These are phyloP conservation scores for Chrysoporthe austroafricana DNA, from an alignment of 2,329 filamentous ascomycete genomes.

Conservation along the genomic window DNA sequence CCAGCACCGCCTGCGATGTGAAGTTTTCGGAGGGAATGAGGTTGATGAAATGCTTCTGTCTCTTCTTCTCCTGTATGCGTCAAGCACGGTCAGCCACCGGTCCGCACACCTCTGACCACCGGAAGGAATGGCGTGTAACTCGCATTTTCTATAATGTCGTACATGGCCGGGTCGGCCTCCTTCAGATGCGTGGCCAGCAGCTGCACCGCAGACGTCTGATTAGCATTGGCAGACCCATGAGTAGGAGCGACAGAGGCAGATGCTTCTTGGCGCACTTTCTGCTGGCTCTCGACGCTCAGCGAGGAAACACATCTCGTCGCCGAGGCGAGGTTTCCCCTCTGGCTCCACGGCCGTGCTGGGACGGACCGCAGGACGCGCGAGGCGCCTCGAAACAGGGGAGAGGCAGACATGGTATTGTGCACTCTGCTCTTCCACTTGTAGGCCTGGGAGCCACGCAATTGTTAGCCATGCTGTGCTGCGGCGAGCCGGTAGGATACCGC, in stretches of 20 bases:
- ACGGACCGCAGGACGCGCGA: slow-evolving; percentile 49
- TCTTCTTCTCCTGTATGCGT: slow-evolving; percentile 78
- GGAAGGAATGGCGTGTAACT: slow-evolving; percentile 28
- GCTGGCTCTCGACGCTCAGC: slow-evolving; percentile 58
- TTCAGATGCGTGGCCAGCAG: slow-evolving; percentile 78
- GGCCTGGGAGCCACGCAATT: slow-evolving; percentile 9
- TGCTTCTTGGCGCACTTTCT: slow-evolving; percentile 52
- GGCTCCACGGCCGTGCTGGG: slow-evolving; percentile 38
- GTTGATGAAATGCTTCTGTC: slow-evolving; percentile 99
- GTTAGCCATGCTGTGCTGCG: neutral
- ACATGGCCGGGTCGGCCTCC: slow-evolving; percentile 84
- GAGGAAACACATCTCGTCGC: slow-evolving; percentile 48
- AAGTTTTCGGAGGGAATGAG: slow-evolving; percentile 96
- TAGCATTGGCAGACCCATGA: slow-evolving; percentile 24
- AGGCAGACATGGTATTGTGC: slow-evolving; percentile 48
- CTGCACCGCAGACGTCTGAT: slow-evolving; percentile 48
- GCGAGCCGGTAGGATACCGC: neutral
- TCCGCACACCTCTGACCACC: neutral
- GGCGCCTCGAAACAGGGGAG: slow-evolving; percentile 50
- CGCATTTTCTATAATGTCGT: slow-evolving; percentile 89
- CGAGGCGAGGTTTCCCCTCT: slow-evolving; percentile 23
- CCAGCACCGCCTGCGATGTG: slow-evolving; percentile 88
- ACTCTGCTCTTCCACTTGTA: slow-evolving; percentile 24
- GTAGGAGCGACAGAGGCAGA: slow-evolving; percentile 24
- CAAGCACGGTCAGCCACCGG: slow-evolving; percentile 9